A percentile compares a stretch with the other conserved stretches of the same genome.
phyloP scores from a whole-genome alignment of 2,329 filamentous ascomycete species.

The Clarireedia sp. region DNA sequence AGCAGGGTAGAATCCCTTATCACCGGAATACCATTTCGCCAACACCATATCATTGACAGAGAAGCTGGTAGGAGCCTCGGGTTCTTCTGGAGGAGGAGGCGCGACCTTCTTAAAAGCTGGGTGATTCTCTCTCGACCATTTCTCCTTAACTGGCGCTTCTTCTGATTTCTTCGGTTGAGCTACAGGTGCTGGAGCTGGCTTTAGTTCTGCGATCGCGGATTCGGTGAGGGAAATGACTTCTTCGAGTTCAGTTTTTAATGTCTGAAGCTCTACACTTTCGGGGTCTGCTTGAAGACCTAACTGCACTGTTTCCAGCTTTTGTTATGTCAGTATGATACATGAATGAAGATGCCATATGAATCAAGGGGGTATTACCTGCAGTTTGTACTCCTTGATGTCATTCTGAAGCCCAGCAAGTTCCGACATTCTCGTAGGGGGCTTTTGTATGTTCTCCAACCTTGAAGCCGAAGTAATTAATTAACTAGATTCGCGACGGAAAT shows the following conservation, averaged over 20 bases:
- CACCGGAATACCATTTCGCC: slow-evolving; percentile 84
- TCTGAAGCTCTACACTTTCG: slow-evolving; percentile 68
- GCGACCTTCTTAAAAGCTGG: slow-evolving; percentile 60
- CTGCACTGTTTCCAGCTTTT: slow-evolving; percentile 68
- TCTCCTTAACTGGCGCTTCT: slow-evolving; percentile 52
- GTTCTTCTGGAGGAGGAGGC: slow-evolving; percentile 42
- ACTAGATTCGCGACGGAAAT: too few species aligned
- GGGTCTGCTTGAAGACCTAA: slow-evolving; percentile 72
- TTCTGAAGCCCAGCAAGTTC: slow-evolving; percentile 30
- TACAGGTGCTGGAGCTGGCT: slow-evolving; percentile 30
- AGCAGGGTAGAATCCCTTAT: slow-evolving; percentile 85
- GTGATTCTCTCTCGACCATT: slow-evolving; percentile 76
- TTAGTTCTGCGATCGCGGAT: slow-evolving; percentile 73
- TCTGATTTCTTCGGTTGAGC: slow-evolving; percentile 34
- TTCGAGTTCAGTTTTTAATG: slow-evolving; percentile 73
- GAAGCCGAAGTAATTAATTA: too few species aligned
- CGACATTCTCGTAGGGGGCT: slow-evolving; percentile 6
- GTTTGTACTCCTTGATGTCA: slow-evolving; percentile 51
- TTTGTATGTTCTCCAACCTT: background rate
- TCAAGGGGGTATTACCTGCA: slow-evolving; percentile 38
- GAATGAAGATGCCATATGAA: background rate
- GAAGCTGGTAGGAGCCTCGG: slow-evolving; percentile 51
- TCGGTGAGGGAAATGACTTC: slow-evolving; percentile 72
- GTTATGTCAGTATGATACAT: slow-evolving; percentile 10
- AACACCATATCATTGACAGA: slow-evolving; percentile 84